These are phyloP conservation scores for Aspergillus asperescens DNA, from an alignment of 495 filamentous ascomycete genomes.

Conservation along the genomic window DNA sequence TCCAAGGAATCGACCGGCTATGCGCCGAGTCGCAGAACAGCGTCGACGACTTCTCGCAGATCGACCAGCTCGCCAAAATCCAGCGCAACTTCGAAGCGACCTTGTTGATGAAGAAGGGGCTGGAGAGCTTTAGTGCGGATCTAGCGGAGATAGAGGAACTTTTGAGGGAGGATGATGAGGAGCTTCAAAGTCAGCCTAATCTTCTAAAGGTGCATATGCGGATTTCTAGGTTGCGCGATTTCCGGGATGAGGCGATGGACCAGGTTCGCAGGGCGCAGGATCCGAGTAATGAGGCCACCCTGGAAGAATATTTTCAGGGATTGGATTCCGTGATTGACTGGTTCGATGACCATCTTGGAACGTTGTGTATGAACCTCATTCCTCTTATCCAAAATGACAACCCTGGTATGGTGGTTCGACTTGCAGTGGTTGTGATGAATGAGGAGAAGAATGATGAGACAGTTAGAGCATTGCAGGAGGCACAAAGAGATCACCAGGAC, in stretches of 20 bases:
- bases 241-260: slow-evolving; percentile 91
- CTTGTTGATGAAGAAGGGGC: slow-evolving; percentile 81
- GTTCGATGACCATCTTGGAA: slow-evolving; percentile 93
- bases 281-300: slow-evolving; percentile 64
- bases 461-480: slow-evolving; percentile 84
- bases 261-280: slow-evolving; percentile 77
- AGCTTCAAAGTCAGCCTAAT: slow-evolving; percentile 88
- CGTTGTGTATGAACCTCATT: slow-evolving; percentile 84
- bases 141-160: slow-evolving; percentile 68
- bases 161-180: slow-evolving; percentile 73
- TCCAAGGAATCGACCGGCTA: slow-evolving; percentile 96
- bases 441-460: slow-evolving; percentile 95
- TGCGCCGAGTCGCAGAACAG: slow-evolving; percentile 94
- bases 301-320: slow-evolving; percentile 84
- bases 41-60: slow-evolving; percentile 94
- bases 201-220: slow-evolving; percentile 83
- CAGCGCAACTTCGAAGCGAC: slow-evolving; percentile 92
- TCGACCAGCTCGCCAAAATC: slow-evolving; percentile 87
- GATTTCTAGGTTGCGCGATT: slow-evolving; percentile 84
- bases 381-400: slow-evolving; percentile 78
- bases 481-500: slow-evolving; percentile 89
- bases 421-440: slow-evolving; percentile 87
- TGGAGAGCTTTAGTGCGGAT: slow-evolving; percentile 77
- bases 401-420: slow-evolving; percentile 77
- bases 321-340: slow-evolving; percentile 81